Conservation (phyloP, 2,329 filamentous ascomycete species). For the Sporothrix sp. region DNA sequence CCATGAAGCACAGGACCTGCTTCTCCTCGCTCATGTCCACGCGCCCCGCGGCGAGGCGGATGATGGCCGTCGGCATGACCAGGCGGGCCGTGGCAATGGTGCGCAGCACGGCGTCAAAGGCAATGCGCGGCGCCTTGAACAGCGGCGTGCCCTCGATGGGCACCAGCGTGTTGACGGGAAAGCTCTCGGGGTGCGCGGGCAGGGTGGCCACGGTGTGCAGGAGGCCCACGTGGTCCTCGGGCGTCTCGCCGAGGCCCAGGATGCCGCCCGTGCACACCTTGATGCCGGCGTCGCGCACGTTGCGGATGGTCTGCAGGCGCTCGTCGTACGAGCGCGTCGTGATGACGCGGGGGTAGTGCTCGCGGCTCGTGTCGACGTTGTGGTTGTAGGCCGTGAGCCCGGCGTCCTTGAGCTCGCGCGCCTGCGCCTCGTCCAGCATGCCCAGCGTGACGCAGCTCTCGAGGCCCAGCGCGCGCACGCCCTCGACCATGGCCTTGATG, state of each 20-base stretch:
- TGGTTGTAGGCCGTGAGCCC: constrained; percentile 90
- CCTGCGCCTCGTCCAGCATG: constrained; percentile 79
- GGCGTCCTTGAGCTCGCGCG: constrained; percentile 70
- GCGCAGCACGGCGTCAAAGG: constrained; percentile 68
- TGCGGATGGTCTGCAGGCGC: constrained; percentile 64
- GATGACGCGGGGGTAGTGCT: constrained; percentile 81
- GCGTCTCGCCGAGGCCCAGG: constrained; percentile 70
- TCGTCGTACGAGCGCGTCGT: constrained; percentile 82
- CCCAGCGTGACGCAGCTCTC: constrained; percentile 89
- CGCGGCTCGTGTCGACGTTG: constrained; percentile 82
- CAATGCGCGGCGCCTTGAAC: constrained; percentile 60
- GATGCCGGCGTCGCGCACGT: constrained; percentile 78
- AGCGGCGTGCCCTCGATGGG: constrained; percentile 85
- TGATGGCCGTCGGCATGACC: constrained; percentile 76
- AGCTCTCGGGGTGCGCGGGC: constrained; percentile 75
- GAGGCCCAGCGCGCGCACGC: constrained; percentile 74
- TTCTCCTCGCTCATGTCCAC: constrained; percentile 81
- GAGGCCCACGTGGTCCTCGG: constrained; percentile 70
- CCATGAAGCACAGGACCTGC: constrained; percentile 82
- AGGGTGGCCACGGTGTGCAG: constrained; percentile 75
- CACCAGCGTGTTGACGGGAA: constrained; percentile 84
- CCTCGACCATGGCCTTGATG: constrained; percentile 76
- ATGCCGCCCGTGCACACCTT: constrained; percentile 89
- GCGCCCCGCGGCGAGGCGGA: constrained; percentile 74
- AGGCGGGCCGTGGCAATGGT: constrained; percentile 78